Conservation (phyloP, 208 protist genomes). For the Trypanosoma avium region DNA sequence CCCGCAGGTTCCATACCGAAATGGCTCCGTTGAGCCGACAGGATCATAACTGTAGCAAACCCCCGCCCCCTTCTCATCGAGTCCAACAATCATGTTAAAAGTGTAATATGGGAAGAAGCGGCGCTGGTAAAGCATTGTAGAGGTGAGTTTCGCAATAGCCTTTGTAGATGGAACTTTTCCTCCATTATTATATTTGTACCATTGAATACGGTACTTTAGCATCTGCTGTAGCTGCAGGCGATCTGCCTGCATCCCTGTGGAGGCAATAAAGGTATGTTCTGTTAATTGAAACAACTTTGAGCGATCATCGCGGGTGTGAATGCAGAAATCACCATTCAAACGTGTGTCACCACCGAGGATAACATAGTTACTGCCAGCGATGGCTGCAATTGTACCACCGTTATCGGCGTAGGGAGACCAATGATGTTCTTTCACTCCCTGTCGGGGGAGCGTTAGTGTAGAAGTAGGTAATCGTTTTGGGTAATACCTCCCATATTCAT, state of each 20-base stretch:
- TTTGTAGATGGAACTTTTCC: conserved; percentile 89
- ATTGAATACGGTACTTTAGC: conserved; percentile 90
- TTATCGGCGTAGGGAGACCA: conserved; percentile 95
- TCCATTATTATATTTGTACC: conserved; percentile 95
- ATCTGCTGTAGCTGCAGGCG: conserved; percentile 95
- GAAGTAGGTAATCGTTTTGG: conserved; percentile 74
- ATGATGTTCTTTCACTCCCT: conserved; percentile 69
- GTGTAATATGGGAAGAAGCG: conserved; percentile 99
- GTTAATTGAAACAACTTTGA: conserved; percentile 96
- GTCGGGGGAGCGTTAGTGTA: conserved; percentile 63
- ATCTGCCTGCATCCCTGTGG: conserved; percentile 98
- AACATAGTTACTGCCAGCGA: conserved; percentile 96
- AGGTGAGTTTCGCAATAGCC: conserved; percentile 96
- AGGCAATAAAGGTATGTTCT: conserved; percentile 90
- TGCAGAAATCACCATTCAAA: conserved; percentile 96
- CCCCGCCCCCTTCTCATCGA: conserved; percentile 94
- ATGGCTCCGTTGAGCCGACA: conserved; percentile 96
- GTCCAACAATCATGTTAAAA: conserved; percentile 98
- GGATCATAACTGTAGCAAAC: conserved; percentile 98
- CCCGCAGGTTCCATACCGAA: conserved; percentile 92
- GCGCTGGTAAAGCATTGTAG: conserved; percentile 97
- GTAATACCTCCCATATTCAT: conserved; percentile 74
- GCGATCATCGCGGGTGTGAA: conserved; percentile 92
- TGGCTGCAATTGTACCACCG: conserved; percentile 94
- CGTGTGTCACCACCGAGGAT: conserved; percentile 98